Base-by-base conservation (phyloP, 495 filamentous ascomycete genomes). In the Massariosphaeria phaeospora region DNA sequence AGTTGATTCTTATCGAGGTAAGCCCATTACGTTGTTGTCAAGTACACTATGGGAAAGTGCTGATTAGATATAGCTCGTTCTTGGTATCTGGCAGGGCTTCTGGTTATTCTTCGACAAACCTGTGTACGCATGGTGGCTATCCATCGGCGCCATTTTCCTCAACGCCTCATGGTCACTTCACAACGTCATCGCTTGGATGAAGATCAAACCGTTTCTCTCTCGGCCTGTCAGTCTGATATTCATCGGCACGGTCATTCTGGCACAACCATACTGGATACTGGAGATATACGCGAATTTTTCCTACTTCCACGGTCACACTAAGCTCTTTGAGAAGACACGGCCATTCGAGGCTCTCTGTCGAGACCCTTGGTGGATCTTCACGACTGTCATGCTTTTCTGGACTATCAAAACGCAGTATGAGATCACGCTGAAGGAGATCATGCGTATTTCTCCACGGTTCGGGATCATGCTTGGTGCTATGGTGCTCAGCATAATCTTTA, bases 331-430 rank as follows among this genome's bases (percentile, higher is more conserved):
- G 11, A 72, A 68, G 18, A 80, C 77, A 0, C 51, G 79, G 20
- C 76, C 76, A 3, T 69, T 67, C 24, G 79, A 82, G 58, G 75
- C 77, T n/a, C 51, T 82, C 0, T 79, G 75, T 31, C 60, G 76
- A 3, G 79, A 83, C 52, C 79, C 79, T 0, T 83, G 79, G 79
- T 83, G 79, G 79, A 66, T 83, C 15, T 76, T 76, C 63, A 81
- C 76, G 0, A 74, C 70, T 3, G 43, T 69, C 50, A 70, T 57
- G 10, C 69, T 83, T 7, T 73, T 82, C 64, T 79, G 72, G 61
- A 76, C 71, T 25, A 79, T 83, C 55, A 76, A 76, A 38, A 71
- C 66, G 26, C 65, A 73, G 40, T 83, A 83, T 61, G 70, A 72
- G 40, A 76, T 81, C 48, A 67, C 70, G 10, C 56, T 77, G 10